Percentiles rank a stretch among this genome's conserved stretches.
Conservation (phyloP, 371 early-diverging fungal species). For the Mucor indicus region DNA sequence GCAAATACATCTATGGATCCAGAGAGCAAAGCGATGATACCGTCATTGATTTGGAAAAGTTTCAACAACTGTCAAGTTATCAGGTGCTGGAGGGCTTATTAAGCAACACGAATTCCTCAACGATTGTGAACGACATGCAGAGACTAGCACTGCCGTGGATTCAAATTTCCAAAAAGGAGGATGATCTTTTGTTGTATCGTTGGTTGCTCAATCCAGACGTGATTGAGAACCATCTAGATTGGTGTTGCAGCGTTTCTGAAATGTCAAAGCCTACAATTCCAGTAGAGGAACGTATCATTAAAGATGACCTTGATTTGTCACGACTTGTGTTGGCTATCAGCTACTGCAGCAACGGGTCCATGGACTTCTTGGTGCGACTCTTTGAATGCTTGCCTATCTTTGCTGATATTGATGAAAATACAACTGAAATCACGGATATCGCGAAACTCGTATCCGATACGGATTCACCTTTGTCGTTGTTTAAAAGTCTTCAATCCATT, state of each 20-base stretch:
- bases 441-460: slow-evolving; percentile 15
- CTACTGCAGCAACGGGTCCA: slow-evolving; percentile 47
- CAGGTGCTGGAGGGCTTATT: slow-evolving; percentile 55
- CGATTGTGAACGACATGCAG: slow-evolving; percentile 50
- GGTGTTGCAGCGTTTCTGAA: slow-evolving; percentile 56
- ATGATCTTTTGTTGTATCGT: slow-evolving; percentile 35
- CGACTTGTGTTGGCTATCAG: slow-evolving; percentile 53
- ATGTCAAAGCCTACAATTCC: slow-evolving; percentile 56
- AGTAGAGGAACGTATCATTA: slow-evolving; percentile 57
- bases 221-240: slow-evolving; percentile 38
- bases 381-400: slow-evolving; percentile 68
- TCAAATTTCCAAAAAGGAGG: slow-evolving; percentile 26
- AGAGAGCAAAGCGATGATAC: not conserved
- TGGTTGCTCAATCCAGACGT: slow-evolving; percentile 39
- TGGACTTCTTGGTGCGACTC: slow-evolving; percentile 52
- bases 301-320: slow-evolving; percentile 54
- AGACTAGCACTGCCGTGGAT: slow-evolving; percentile 61
- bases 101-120: slow-evolving; percentile 33
- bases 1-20: slow-evolving; percentile 56
- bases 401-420: slow-evolving; percentile 29
- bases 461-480: slow-evolving; percentile 27
- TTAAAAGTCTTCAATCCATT: slow-evolving; percentile 45
- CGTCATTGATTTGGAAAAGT: slow-evolving; percentile 30
- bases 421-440: slow-evolving; percentile 19
- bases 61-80: slow-evolving; percentile 42